Base-by-base conservation (phyloP, 352 stramenopile genomes). In the Phytophthora pluvialis region DNA sequence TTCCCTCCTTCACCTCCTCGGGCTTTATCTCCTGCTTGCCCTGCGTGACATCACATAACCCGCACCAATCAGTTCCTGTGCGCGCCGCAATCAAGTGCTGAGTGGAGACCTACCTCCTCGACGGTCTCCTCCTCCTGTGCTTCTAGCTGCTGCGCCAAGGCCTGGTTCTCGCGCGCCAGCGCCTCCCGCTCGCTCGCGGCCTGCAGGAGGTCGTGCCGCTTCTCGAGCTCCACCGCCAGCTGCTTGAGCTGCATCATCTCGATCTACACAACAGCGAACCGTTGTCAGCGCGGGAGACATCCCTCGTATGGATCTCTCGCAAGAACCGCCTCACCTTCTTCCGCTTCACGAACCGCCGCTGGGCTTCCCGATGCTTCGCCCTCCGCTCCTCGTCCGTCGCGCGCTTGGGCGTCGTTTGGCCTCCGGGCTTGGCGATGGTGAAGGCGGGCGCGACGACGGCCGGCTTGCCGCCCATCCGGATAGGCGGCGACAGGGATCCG, bases 281-380 rank as follows among this genome's bases (percentile, higher is more conserved):
- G 13, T 47, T n/a, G 28, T 57, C 36, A 64, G 10, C 26, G 52
- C 5, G 0, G n/a, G 21, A 44, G 5, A 44, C 26, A 3, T 10
- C 5, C 13, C 25, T 38, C 11, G 21, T 7, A 46, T 9, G 39
- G n/a, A 47, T 15, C 32, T 3, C 15, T 31, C 18, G 15, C 45
- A 42, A 8, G 6, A 31, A 58, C 26, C 9, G 11, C 25, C 62
- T 54, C 32, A 83, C 75, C 70, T 85, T 85, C 57, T 85, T 85
- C 63, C 77, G 71, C 55, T 80, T 73, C 4, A 85, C 75, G 44
- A 85, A 85, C 18, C 77, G 35, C 10, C 77, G 58, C 67, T 85
- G 77, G 4, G 75, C 77, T 67, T 85, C 77, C 33, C 77, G 72
- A 51, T 85, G 77, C 47, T 85, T 85, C 10, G 77, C 77, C 60